Conservation (phyloP, 1,284 basidiomycete species). For the Phlebopus sp. region DNA sequence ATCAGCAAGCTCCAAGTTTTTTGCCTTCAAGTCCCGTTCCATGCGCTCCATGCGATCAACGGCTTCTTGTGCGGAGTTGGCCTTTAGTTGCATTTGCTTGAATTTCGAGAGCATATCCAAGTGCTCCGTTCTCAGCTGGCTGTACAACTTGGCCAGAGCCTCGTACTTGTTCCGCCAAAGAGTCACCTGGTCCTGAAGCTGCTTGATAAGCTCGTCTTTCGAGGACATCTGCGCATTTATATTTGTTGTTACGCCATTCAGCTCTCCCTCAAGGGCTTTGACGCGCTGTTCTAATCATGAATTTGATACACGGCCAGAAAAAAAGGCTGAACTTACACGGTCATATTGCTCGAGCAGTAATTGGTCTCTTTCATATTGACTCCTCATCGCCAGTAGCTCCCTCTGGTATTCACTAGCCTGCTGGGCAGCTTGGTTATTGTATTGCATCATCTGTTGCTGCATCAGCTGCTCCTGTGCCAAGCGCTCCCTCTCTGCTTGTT, state of each 20-base stretch:
- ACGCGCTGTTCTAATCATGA: slow-evolving; percentile 63
- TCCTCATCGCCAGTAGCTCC: slow-evolving; percentile 89
- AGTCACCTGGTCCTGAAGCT: slow-evolving; percentile 95
- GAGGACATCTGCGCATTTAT: slow-evolving; percentile 85
- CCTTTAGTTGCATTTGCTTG: slow-evolving; percentile 97
- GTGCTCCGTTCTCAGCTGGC: slow-evolving; percentile 95
- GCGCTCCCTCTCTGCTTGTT: slow-evolving; percentile 88
- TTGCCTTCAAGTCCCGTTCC: slow-evolving; percentile 97
- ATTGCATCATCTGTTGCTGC: slow-evolving; percentile 75
- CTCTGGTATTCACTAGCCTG: slow-evolving; percentile 82
- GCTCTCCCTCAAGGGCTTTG: slow-evolving; percentile 93
- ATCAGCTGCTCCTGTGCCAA: slow-evolving; percentile 86
- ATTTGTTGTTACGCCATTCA: slow-evolving; percentile 76
- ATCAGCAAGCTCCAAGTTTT: slow-evolving; percentile 97
- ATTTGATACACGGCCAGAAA: neutral
- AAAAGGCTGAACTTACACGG: slow-evolving; percentile 50
- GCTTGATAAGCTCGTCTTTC: slow-evolving; percentile 95
- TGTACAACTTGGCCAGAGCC: slow-evolving; percentile 97
- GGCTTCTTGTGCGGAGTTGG: slow-evolving; percentile 98
- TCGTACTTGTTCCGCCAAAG: slow-evolving; percentile 99
- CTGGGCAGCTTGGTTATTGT: slow-evolving; percentile 66
- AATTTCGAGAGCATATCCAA: slow-evolving; percentile 96
- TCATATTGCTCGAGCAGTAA: slow-evolving; percentile 99
- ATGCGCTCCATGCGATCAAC: slow-evolving; percentile 99
- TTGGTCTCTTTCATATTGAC: slow-evolving; percentile 98